Evolutionary conservation across 352 stramenopile genomes (phyloP), one percentile per base, ranked within the genome.

Genomic region (Pythium phragmiticola): DNA sequence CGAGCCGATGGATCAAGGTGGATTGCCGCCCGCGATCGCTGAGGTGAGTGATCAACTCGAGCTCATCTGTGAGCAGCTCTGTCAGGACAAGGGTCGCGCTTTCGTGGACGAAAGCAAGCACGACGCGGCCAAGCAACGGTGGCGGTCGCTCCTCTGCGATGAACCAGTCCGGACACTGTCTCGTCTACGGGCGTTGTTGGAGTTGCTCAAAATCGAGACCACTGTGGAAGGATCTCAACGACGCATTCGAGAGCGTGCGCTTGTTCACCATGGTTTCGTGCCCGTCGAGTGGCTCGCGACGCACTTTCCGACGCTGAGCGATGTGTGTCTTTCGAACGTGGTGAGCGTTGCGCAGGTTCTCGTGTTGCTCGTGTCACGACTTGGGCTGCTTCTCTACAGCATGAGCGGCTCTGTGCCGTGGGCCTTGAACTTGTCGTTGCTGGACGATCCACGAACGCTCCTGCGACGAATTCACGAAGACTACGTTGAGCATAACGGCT

Each of bases 261-360:
- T 71, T 7, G 21, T 66, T n/a, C n/a, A 16, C 5, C 51, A 63
- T 4, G 65, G 65, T n/a, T 14, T 67, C 21, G 43, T 67, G 1
- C 65, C 58, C 3, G 1, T 51, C 2, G 58, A 63, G 0, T 72
- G 65, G 65, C 37, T 72, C 9, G 13, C 23, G 3, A 12, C 51
- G 3, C 16, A 46, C 8, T 47, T 72, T 3, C 41, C 57, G 0
- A n/a, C 9, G 11, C 41, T 66, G 16, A 58, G 54, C n/a, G 28
- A 55, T 7, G 58, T 19, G 1, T 66, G 65, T 34, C 2, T 55
- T 3, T 21, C 37, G 0, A 67, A 72, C n/a, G 8, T 67, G 3
- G 39, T 60, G 7, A 66, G 58, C 23, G 30, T 72, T 17, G 42
- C 53, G 2, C 65, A 72, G 55, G 28, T 71, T 3, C 37, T 66